Evolutionary conservation across 345 rosid genomes (phyloP).

Genomic region (Rhodamnia argentea): DNA sequence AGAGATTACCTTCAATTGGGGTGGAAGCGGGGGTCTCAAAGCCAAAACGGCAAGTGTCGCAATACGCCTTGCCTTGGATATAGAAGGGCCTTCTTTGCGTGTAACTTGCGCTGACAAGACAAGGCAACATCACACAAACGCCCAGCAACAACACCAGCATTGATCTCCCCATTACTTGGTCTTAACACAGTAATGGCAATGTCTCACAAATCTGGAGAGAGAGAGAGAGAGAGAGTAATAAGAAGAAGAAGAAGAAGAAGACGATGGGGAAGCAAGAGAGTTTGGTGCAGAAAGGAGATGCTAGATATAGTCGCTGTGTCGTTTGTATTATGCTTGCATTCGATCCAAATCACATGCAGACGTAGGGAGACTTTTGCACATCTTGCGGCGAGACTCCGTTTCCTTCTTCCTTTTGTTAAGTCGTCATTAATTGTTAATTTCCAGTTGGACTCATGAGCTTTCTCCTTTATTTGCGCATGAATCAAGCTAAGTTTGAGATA

Average conservation of each 20-base stretch:
- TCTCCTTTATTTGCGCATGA: not conserved
- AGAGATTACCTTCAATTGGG: constrained; percentile 30
- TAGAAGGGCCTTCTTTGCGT: constrained; percentile 15
- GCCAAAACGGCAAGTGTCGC: constrained; percentile 62
- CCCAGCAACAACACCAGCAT: not conserved
- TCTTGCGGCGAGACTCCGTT: not conserved
- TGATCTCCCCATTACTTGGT: not conserved
- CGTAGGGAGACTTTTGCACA: not conserved
- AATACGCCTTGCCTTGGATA: constrained; percentile 46
- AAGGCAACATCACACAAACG: not conserved
- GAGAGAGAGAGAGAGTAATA: not conserved
- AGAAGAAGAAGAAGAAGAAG: not conserved
- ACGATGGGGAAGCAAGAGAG: not conserved
- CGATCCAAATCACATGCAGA: not conserved
- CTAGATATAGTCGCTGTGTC: not conserved
- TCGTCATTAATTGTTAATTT: not conserved
- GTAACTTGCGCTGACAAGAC: constrained; percentile 1
- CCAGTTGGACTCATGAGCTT: not conserved
- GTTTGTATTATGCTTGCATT: not conserved
- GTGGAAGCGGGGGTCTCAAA: constrained; percentile 41
- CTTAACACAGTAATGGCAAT: not conserved
- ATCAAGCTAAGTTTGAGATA: not conserved
- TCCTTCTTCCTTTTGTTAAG: not conserved
- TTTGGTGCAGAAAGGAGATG: not conserved
- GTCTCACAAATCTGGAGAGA: not conserved